Evolutionary conservation across 2,329 filamentous ascomycete species (phyloP), one percentile per base, ranked within the genome.

Genomic region (Bipolaris zeicola): DNA sequence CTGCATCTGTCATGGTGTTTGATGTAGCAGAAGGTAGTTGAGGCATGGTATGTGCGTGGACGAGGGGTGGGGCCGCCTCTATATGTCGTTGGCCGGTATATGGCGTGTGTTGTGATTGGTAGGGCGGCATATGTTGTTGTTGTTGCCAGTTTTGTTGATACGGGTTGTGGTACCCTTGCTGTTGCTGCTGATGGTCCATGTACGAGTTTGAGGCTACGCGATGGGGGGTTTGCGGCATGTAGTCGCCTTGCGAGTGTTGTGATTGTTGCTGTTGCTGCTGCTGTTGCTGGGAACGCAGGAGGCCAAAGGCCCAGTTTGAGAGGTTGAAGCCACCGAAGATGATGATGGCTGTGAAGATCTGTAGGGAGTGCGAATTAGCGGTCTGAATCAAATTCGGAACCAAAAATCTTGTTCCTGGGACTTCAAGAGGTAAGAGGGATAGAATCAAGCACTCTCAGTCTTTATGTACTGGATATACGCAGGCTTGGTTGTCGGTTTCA

Each of bases 241-340:
- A 69, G 60, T 51, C 71, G 59, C 55, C 65, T 33, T 37, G 69
- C 52, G 24, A 41, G 14, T 39, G 49, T 31, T 53, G 47, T 33
- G 31, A n/a, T 47, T 24, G 31, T 33, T 26, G 47, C 20, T 62
- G 55, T 50, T 20, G 57, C 34, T 46, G 52, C 10, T 49, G 48
- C n/a, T 50, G 24, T 28, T 57, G 50, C 13, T 53, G 43, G 38
- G 78, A 74, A 56, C 81, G 77, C 64, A 86, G 81, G 49, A 83
- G 79, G 55, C 81, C 80, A 70, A 87, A 87, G 2, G 84, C 84
- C 71, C 84, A 80, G 69, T 88, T 88, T 53, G 82, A 83, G 57
- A 85, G 77, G 41, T 82, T 80, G 49, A 87, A 81, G 64, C 82
- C 81, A 44, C 78, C 78, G 58, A 83, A 80, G 52, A 83, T 74